These are phyloP conservation scores for Pilasporangium apinafurcum DNA, from an alignment of 352 stramenopile species.

Conservation along the genomic window DNA sequence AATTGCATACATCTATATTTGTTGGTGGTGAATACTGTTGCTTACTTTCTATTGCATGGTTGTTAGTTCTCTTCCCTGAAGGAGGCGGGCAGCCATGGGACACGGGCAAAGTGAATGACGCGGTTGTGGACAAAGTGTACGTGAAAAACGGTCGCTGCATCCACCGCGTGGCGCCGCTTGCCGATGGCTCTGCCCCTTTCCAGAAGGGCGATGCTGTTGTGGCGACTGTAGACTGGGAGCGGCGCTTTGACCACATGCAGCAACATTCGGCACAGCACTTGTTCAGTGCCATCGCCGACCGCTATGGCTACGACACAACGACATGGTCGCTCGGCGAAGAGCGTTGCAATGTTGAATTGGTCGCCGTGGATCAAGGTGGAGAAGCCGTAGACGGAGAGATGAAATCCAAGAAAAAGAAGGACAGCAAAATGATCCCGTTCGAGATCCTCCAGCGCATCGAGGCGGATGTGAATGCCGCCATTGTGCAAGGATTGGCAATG, in stretches of 20 bases:
- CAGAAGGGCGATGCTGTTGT: conserved; percentile 39
- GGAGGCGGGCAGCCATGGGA: conserved; percentile 85
- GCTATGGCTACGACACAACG: conserved; percentile 62
- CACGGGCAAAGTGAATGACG: conserved; percentile 45
- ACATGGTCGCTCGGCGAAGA: conserved; percentile 75
- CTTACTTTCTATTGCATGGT: background rate
- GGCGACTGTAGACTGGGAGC: conserved; percentile 62
- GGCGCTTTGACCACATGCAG: conserved; percentile 85
- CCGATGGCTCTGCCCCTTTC: conserved; percentile 18
- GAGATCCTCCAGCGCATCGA: conserved; percentile 56
- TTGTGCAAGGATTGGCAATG: conserved; percentile 51
- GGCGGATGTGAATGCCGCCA: conserved; percentile 65
- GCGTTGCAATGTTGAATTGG: conserved; percentile 75
- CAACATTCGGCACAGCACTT: conserved; percentile 88
- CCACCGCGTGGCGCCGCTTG: conserved; percentile 30
- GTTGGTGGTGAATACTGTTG: conserved; percentile 8
- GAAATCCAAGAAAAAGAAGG: conserved; percentile 27
- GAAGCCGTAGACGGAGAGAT: conserved; percentile 1
- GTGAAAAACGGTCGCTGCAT: conserved; percentile 61
- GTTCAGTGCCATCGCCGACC: conserved; percentile 77
- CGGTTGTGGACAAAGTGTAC: conserved; percentile 51
- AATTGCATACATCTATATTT: background rate
- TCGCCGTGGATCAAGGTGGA: conserved; percentile 22
- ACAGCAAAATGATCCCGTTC: conserved; percentile 15
- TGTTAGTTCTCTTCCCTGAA: conserved; percentile 78